Evolutionary conservation across 192 early-diverging fungal genomes (phyloP).

Genomic region (Helicostylum pulchrum): DNA sequence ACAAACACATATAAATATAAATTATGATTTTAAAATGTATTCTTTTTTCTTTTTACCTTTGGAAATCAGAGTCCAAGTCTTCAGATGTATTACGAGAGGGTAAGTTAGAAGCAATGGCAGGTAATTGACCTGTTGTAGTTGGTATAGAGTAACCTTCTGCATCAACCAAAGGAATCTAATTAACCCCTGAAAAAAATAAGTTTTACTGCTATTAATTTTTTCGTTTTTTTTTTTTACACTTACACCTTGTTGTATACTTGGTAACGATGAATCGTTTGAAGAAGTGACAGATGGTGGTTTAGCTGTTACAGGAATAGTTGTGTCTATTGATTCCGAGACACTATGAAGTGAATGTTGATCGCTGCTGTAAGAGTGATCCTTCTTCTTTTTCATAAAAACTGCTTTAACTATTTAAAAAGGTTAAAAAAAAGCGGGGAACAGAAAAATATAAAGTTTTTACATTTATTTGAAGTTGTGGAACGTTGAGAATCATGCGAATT

Average conservation of each 20-base stretch:
- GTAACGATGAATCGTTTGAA: background rate
- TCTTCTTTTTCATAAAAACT: constrained; percentile 19
- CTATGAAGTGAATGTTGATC: background rate
- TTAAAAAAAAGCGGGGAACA: background rate
- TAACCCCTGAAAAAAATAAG: background rate
- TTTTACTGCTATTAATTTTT: background rate
- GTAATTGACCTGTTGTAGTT: background rate
- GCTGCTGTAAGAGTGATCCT: background rate
- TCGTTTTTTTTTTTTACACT: background rate
- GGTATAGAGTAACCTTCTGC: constrained; percentile 12
- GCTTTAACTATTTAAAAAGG: background rate
- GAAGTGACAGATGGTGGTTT: background rate
- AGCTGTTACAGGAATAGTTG: no score
- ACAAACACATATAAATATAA: background rate
- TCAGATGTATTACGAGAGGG: background rate
- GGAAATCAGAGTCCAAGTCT: background rate
- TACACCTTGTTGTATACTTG: background rate
- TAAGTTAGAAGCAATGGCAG: background rate
- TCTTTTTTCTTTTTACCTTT: background rate
- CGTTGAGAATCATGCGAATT: constrained; percentile 5
- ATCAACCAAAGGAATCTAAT: background rate
- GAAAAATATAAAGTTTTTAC: background rate
- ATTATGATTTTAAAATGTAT: background rate
- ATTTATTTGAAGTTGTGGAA: background rate
- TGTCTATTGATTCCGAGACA: background rate